Base-by-base conservation (phyloP, 2,329 filamentous ascomycete species). In the Aspergillus versicolor region DNA sequence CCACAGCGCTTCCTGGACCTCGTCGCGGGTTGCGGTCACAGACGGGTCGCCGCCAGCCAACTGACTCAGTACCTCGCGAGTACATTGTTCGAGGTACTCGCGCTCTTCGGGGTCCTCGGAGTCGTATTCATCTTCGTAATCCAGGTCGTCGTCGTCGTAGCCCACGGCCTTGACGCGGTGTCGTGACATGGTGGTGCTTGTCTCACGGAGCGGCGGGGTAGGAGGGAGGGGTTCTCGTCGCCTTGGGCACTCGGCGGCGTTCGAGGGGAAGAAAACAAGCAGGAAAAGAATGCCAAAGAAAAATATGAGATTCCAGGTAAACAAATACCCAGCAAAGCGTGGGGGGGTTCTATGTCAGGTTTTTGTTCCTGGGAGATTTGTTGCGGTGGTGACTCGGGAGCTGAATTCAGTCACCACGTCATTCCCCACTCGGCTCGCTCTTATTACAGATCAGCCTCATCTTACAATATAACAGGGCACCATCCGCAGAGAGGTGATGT, bases 1-100 rank as follows among this genome's bases (percentile, higher is more conserved):
- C 91, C 92, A 97, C 15, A 99, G 76, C 0, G 92, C 84, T 60
- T 97, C 93, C 71, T 96, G 86, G 61, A 97, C 93, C 69, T 96
- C 88, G 38, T 80, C 78, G 58, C 88, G 84, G 5, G 83, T 81
- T n/a, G 83, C 77, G 69, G 81, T 83, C 65, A 88, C 81, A 60
- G 84, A 85, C 62, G 76, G 76, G 32, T 81, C 79, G 59, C 84
- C 80, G 9, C 77, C 73, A 6, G 86, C 88, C n/a, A 96, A 79
- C 8, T 82, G 81, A 60, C 80, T 79, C 57, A 84, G 82, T 37
- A 95, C 88, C 62, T 87, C 81, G 40, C 81, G 78, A 1, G 88
- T 91, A 50, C 87, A 88, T 40, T 83, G 74, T 40, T 82, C 81
- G 82, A 95, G 83, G 60, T 83, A 77, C 62, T 82, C 80, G 69